A percentile compares a stretch with the other conserved stretches of the same genome.
Conservation (phyloP, 208 protist species). For the Sergeia podlipaevii region DNA sequence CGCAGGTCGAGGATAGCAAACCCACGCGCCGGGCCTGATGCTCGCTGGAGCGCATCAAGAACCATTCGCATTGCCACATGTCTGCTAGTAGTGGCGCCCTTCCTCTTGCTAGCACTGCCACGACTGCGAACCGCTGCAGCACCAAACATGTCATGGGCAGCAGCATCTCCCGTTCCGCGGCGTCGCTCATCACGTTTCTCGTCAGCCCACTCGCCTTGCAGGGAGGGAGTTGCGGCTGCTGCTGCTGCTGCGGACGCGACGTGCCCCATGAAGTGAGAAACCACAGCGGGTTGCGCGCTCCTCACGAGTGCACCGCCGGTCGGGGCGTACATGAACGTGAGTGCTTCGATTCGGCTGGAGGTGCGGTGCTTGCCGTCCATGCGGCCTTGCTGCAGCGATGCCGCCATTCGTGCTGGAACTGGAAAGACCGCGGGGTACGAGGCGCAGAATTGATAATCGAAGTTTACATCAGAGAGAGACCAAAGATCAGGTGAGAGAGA, state of each 20-base stretch:
- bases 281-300: constrained; percentile 63
- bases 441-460: constrained; percentile 19
- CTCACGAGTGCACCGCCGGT: constrained; percentile 47
- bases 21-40: constrained; percentile 16
- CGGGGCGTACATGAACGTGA: constrained; percentile 59
- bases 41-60: no score
- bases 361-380: constrained; percentile 19
- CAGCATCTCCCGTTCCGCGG: no score
- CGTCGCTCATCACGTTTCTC: no score
- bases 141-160: no score
- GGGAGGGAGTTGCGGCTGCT: constrained; percentile 8
- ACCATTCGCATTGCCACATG: no score
- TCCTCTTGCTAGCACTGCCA: no score
- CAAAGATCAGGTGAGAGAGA: constrained; percentile 22
- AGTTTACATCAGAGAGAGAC: constrained; percentile 31
- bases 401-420: constrained; percentile 28
- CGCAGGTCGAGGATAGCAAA: constrained; percentile 42
- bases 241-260: no score
- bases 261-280: constrained; percentile 9
- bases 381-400: constrained; percentile 11
- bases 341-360: constrained; percentile 67
- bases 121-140: neutral
- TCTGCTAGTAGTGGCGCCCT: no score
- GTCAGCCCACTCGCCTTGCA: constrained; percentile 8
- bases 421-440: constrained; percentile 52